Conservation (phyloP, 257 asterid genomes). For the Solanum phureja region DNA sequence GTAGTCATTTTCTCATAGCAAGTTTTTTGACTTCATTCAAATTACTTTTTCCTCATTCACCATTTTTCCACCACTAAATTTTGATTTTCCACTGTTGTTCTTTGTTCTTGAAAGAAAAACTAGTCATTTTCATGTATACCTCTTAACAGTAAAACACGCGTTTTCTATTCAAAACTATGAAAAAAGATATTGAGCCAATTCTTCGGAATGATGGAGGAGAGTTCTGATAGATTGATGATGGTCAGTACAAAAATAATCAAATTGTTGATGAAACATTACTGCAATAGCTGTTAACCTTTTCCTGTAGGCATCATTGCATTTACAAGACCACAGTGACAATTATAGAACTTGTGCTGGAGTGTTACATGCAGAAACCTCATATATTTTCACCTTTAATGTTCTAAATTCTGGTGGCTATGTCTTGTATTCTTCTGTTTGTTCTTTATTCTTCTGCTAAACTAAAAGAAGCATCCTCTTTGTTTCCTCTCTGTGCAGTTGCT, state of each 20-base stretch:
- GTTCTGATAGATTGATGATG: not conserved
- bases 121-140: not conserved
- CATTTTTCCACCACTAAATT: not conserved
- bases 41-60: not conserved
- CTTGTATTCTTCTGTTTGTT: not conserved
- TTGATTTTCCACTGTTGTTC: not conserved
- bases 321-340: not conserved
- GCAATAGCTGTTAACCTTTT: not conserved
- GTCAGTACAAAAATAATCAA: not conserved
- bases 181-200: not conserved
- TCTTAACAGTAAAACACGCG: not conserved
- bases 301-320: not conserved
- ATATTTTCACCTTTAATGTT: not conserved
- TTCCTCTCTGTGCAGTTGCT: not conserved
- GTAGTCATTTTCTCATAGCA: not conserved
- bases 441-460: not conserved
- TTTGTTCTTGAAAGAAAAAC: not conserved
- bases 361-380: not conserved
- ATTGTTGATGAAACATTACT: not conserved
- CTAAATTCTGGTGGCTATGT: not conserved
- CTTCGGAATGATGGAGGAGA: not conserved
- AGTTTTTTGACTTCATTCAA: not conserved
- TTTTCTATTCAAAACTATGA: not conserved
- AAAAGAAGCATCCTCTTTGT: conserved; percentile 2
- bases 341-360: not conserved